A percentile compares a stretch with the other conserved stretches of the same genome.
phyloP scores from a whole-genome alignment of 2,329 filamentous ascomycete species.

The Phialemoniopsis sp. region DNA sequence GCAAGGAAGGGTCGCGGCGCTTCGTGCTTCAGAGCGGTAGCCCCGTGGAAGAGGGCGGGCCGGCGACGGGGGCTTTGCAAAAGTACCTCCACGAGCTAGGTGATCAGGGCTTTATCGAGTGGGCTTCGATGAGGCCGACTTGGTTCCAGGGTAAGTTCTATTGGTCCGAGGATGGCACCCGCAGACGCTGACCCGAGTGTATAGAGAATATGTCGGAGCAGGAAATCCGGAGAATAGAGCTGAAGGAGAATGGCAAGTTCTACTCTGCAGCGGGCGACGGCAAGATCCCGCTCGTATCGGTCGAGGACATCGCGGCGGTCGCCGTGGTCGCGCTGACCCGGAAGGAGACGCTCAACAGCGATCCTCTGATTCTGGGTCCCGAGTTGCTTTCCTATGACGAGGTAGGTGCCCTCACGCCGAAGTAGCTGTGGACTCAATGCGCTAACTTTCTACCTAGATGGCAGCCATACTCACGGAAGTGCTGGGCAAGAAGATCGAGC shows the following conservation, averaged over 20 bases:
- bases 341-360: constrained; percentile 30
- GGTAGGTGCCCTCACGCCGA: constrained; percentile 11
- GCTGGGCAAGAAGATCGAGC: constrained; percentile 24
- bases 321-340: constrained; percentile 33
- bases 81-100: constrained; percentile 31
- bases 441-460: constrained; percentile 18
- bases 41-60: constrained; percentile 26
- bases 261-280: constrained; percentile 37
- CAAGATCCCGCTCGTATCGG: constrained; percentile 40
- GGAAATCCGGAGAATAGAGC: constrained; percentile 14
- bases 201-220: constrained; percentile 39
- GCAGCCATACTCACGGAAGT: constrained; percentile 25
- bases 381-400: constrained; percentile 29
- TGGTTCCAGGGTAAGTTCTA: constrained; percentile 39
- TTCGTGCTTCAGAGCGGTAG: constrained; percentile 40
- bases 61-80: constrained; percentile 28
- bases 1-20: constrained; percentile 27
- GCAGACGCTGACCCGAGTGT: no score
- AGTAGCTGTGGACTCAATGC: no score
- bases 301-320: constrained; percentile 40
- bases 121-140: constrained; percentile 36
- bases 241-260: constrained; percentile 32
- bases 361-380: constrained; percentile 29
- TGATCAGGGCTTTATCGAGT: constrained; percentile 28
- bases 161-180: no score